A percentile compares a stretch with the other conserved stretches of the same genome.
Conservation (phyloP, 1,139 yeast species). For the Candida pseudoviswanathii region DNA sequence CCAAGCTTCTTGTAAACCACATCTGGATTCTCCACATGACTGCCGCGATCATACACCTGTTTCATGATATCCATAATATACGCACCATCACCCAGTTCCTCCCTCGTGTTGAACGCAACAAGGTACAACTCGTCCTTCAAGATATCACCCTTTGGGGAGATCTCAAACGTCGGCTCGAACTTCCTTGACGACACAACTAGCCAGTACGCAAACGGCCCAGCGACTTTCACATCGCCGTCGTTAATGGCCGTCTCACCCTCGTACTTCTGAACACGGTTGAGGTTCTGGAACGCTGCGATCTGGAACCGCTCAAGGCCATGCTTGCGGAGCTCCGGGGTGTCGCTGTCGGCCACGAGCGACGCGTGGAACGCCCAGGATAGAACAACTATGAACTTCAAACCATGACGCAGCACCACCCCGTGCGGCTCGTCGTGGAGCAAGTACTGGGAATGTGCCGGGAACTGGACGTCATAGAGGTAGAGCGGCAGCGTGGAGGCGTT, state of each 20-base stretch:
- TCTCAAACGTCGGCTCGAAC: constrained; percentile 68
- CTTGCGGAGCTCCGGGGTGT: constrained; percentile 63
- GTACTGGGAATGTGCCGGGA: constrained; percentile 51
- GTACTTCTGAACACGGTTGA: constrained; percentile 52
- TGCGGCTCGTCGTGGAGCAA: constrained; percentile 25
- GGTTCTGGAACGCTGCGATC: constrained; percentile 63
- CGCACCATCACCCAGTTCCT: constrained; percentile 21
- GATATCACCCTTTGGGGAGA: constrained; percentile 71
- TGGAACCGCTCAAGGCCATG: constrained; percentile 69
- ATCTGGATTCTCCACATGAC: constrained; percentile 47
- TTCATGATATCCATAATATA: constrained; percentile 59
- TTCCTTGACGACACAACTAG: constrained; percentile 61
- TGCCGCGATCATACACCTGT: constrained; percentile 59
- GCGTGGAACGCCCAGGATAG: constrained; percentile 89
- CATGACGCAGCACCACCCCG: too few relatives aligned
- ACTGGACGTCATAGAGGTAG: constrained; percentile 53
- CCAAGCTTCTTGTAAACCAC: constrained; percentile 46
- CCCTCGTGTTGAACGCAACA: constrained; percentile 52
- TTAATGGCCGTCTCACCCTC: constrained; percentile 35
- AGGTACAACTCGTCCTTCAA: constrained; percentile 53
- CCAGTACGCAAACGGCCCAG: constrained; percentile 65
- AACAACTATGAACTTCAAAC: constrained; percentile 65
- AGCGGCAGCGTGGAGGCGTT: constrained; percentile 33
- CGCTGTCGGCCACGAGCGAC: constrained; percentile 77
- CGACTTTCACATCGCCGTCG: constrained; percentile 10